A percentile compares a stretch with the other conserved stretches of the same genome.
These are phyloP conservation scores for Ustilago nuda DNA, from an alignment of 1,284 basidiomycete genomes.

Conservation along the genomic window DNA sequence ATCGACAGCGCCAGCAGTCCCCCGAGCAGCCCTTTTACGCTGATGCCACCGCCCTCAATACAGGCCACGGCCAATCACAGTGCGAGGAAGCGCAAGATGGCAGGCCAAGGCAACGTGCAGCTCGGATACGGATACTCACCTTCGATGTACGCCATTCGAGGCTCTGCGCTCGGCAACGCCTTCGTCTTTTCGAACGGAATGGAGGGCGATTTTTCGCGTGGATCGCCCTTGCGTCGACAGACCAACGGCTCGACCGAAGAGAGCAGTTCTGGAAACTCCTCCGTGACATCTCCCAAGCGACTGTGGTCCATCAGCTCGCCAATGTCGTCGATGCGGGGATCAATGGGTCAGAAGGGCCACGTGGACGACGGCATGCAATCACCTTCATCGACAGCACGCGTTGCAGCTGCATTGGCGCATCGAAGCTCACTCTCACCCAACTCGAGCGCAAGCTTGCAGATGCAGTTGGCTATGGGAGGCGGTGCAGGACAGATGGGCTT, in stretches of 20 bases:
- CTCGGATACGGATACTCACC: conserved; percentile 47
- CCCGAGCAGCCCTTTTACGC: conserved; percentile 54
- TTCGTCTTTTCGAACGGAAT: conserved; percentile 42
- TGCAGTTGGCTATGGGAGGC: conserved; percentile 48
- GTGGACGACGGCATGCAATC: conserved; percentile 33
- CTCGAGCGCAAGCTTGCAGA: conserved; percentile 45
- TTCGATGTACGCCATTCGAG: conserved; percentile 40
- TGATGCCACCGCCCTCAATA: conserved; percentile 60
- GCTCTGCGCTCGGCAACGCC: conserved; percentile 39
- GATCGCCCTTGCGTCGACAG: conserved; percentile 45
- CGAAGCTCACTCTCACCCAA: conserved; percentile 50
- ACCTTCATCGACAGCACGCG: conserved; percentile 42
- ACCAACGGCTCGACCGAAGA: conserved; percentile 26
- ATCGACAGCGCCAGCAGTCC: conserved; percentile 63
- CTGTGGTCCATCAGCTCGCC: conserved; percentile 55
- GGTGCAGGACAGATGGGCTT: conserved; percentile 32
- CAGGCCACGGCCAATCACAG: conserved; percentile 52
- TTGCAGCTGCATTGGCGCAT: conserved; percentile 42
- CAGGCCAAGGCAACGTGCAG: conserved; percentile 40
- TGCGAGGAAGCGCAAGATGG: conserved; percentile 56
- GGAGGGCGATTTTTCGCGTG: conserved; percentile 39
- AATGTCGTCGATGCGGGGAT: conserved; percentile 46
- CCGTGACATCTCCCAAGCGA: conserved; percentile 47
- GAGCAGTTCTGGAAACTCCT: conserved; percentile 22
- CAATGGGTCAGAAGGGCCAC: conserved; percentile 24